Conservation (phyloP, 352 stramenopile genomes). For the Bremia lactucae region DNA sequence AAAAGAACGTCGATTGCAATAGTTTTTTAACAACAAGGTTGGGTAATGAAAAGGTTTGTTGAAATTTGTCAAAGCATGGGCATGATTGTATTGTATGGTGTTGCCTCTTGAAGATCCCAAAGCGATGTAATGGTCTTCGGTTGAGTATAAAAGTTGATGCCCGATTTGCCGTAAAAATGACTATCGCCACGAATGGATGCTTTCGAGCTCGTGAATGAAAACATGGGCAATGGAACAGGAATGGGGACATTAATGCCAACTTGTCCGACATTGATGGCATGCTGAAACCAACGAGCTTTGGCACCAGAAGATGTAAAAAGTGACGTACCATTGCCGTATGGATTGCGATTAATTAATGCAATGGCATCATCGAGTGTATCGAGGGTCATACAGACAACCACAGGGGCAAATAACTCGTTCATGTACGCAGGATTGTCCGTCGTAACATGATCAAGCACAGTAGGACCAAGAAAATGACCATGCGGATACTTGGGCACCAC, state of each 20-base stretch:
- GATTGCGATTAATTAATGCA: conserved; percentile 90
- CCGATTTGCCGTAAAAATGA: conserved; percentile 96
- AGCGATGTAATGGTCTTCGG: conserved; percentile 95
- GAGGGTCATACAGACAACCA: conserved; percentile 86
- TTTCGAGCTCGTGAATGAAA: conserved; percentile 95
- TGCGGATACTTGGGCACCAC: conserved; percentile 87
- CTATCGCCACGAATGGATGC: conserved; percentile 91
- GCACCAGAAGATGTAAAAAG: conserved; percentile 93
- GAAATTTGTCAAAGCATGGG: conserved; percentile 81
- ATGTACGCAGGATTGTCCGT: conserved; percentile 86
- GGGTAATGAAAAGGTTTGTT: too few species aligned
- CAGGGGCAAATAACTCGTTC: conserved; percentile 97
- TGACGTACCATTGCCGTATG: conserved; percentile 94
- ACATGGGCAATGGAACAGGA: conserved; percentile 94
- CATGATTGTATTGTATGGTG: conserved; percentile 88
- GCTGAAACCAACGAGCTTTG: conserved; percentile 93
- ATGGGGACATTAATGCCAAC: conserved; percentile 96
- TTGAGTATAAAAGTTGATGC: conserved; percentile 96
- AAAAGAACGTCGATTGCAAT: too few species aligned
- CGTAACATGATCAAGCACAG: conserved; percentile 79
- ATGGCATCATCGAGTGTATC: conserved; percentile 95
- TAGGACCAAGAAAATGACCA: conserved; percentile 94
- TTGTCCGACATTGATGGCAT: conserved; percentile 93
- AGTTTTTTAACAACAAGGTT: too few species aligned
- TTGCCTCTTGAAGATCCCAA: conserved; percentile 89